Conservation (phyloP, 257 asterid species). For the Solanum okadae region DNA sequence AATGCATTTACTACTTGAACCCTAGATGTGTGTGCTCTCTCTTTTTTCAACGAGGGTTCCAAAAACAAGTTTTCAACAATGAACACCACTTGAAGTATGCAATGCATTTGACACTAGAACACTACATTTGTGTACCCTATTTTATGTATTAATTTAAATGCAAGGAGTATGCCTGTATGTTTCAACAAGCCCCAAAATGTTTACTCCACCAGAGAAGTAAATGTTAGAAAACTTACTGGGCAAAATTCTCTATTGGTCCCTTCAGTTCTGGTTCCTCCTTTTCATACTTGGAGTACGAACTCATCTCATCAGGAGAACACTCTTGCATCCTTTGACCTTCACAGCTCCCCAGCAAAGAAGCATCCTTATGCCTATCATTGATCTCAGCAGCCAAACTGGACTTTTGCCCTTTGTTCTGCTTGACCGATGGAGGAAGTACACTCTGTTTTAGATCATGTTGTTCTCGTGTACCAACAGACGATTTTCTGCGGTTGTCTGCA, state of each 20-base stretch:
- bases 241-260: conserved; percentile 58
- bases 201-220: background rate
- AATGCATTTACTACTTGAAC: background rate
- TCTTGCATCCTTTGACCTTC: conserved; percentile 48
- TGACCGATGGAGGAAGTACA: conserved; percentile 30
- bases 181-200: background rate
- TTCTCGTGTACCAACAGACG: conserved; percentile 28
- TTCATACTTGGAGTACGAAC: conserved; percentile 62
- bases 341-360: conserved; percentile 45
- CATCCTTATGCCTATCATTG: conserved; percentile 43
- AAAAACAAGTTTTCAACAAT: background rate
- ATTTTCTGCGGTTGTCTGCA: conserved; percentile 41
- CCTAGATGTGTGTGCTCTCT: background rate
- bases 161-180: background rate
- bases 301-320: conserved; percentile 57
- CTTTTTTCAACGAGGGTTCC: background rate
- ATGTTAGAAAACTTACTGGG: conserved; percentile 55
- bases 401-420: conserved; percentile 53
- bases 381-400: conserved; percentile 34
- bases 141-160: background rate
- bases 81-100: background rate
- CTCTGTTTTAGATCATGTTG: conserved; percentile 35
- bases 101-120: background rate
- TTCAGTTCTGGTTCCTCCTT: conserved; percentile 82
- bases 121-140: background rate